Base-by-base conservation (phyloP, 805 yeast genomes). In the Candida hungchunana region DNA sequence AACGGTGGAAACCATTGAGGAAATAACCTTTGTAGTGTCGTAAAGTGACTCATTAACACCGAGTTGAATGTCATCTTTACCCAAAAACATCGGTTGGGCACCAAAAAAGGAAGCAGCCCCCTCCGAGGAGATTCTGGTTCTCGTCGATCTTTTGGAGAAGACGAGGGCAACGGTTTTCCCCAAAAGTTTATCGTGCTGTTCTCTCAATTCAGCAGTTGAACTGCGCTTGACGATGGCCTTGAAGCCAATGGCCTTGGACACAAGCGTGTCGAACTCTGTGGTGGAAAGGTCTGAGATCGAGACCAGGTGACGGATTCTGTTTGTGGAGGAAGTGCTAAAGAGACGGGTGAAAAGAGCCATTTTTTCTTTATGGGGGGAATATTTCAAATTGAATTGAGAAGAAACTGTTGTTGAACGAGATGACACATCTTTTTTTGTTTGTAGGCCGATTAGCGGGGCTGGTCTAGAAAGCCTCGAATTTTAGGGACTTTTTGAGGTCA, bases 1-100 rank as follows among this genome's bases (percentile, higher is more conserved):
- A 6, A 93, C 77, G 45, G 95, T 82, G n/a, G 96, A 82, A 2
- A 94, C 85, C 98, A 93, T 93, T 2, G 97, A 88, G 11, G 95
- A 83, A 5, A 93, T 75, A 23, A 93, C 95, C 47, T 76, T 79
- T 13, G 96, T 73, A 2, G 97, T 83, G 60, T 93, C 98, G 52
- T 83, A 82, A 40, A 87, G 64, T 0, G 93, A 73, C 67, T 93
- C 98, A 56, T 93, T 93, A 29, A 87, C 96, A 29, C 98, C 98
- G 37, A 93, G 68, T 62, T 93, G 98, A 56, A 93, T 93, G 52
- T 93, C 98, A 49, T 89, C 96, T 51, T 83, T 87, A 33, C 98
- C 97, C 47, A 93, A 69, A 55, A 93, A 93, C 93, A 93, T 83
- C 10, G 98, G 96, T 50, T 82, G 93, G 6, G 89, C 97, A 14